Base-by-base conservation (phyloP, 2,329 filamentous ascomycete genomes). In the Dothistroma septosporum region DNA sequence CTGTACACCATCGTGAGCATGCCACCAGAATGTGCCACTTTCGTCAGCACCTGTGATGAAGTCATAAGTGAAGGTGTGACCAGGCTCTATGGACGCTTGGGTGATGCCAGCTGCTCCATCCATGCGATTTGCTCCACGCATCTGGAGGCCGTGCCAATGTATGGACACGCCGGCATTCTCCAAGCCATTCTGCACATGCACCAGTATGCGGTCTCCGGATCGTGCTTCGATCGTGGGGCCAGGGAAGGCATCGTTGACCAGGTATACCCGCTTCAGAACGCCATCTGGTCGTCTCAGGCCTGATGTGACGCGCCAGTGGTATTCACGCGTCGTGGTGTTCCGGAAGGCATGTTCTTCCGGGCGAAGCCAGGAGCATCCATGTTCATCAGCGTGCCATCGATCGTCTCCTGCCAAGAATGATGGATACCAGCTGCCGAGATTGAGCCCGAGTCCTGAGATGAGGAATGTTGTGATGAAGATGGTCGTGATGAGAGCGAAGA, bases 231-330 rank as follows among this genome's bases (percentile, higher is more conserved):
- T 72, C 0, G 76, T 80, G 6, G 81, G 80, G 3, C 81, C 81
- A 1, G 80, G 80, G 59, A 82, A 82, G 0, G 72, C 61, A 78
- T 77, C 76, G 63, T 84, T 84, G 60, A 85, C 77, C 2, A 81
- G 70, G 66, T 80, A 81, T 3, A 83, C 74, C 0, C 67, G 64
- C 64, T 82, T 82, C n/a, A 72, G 62, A 1, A 84, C 82, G 0
- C 82, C 82, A 66, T 84, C 81, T 59, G 69, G 64, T 46, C 68
- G 55, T 14, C 63, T 53, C 11, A 57, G 4, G 14, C 60, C 67
- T 2, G 59, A 54, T 19, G 61, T 66, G 32, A 69, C 62, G 21
- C 60, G 61, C 66, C 65, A 69, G 37, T 55, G 56, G 7, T 59
- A 48, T 5, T 48, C 53, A 24, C 65, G 58, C 14, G 64, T 66